Conservation (phyloP, 371 early-diverging fungal genomes). For the Phascolomyces articulosus region DNA sequence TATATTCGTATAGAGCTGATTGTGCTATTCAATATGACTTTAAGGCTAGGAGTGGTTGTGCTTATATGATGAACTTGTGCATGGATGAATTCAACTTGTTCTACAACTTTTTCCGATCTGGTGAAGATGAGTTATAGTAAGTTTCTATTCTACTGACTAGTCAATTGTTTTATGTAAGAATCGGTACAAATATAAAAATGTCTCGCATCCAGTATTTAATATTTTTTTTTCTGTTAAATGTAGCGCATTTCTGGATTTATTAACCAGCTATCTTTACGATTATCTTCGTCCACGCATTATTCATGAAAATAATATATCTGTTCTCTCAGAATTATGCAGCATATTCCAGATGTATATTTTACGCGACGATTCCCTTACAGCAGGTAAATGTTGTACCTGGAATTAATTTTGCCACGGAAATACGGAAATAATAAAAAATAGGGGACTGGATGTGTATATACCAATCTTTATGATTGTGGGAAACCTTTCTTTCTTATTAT, state of each 20-base stretch:
- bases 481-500: no score
- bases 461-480: no score
- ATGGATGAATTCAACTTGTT: conserved; percentile 82
- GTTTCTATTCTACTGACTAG: conserved; percentile 11
- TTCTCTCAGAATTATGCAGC: conserved; percentile 82
- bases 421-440: conserved; percentile 7
- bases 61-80: conserved; percentile 78
- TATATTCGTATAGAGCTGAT: no score
- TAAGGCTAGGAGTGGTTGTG: conserved; percentile 80
- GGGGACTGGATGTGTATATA: not conserved
- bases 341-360: conserved; percentile 67
- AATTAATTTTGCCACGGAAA: no score
- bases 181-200: no score
- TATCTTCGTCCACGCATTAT: conserved; percentile 86
- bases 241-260: conserved; percentile 71
- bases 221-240: not conserved
- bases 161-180: no score
- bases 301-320: conserved; percentile 76
- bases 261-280: conserved; percentile 76
- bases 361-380: conserved; percentile 47
- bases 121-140: conserved; percentile 62
- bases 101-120: conserved; percentile 73
- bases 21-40: not conserved
- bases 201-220: no score
- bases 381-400: not conserved